Evolutionary conservation across 176 grass and related monocot species (phyloP), one percentile per base, ranked within the genome.

Genomic region (Miscanthus lutarioriparius): DNA sequence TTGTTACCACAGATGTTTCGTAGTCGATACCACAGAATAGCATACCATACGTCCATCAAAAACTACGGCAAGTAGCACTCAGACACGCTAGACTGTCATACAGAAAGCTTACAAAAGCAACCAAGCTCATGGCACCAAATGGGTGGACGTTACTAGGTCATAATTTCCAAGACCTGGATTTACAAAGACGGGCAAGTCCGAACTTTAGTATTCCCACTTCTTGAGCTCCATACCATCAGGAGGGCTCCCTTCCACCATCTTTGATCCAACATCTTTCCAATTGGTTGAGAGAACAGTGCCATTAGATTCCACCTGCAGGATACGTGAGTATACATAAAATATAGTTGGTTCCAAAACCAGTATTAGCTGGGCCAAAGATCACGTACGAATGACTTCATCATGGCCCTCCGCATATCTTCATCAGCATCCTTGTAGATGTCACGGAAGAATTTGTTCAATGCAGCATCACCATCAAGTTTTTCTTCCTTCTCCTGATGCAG

Each of bases 201-300:
- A 51, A 43, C 48, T 45, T 76, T 75, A 96, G n/a, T 87, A 87
- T 79, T 96, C 84, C 94, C 94, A 93, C 80, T 91, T 91, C 81
- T 93, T 96, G 32, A 96, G 48, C 40, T 92, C 85, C 93, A 95
- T 95, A 14, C 93, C 93, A 84, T 97, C 91, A 59, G 94, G 94
- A 12, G 94, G 93, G 75, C 87, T 95, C 20, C 90, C 82, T 58
- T 92, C 89, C 4, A 97, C 75, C 27, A 10, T 72, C 85, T 94
- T 97, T 20, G 83, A 36, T 26, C 94, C 91, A 39, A 97, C 91
- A 44, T 97, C 91, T 41, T 88, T 97, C 94, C 94, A 97, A 62
- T 91, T 97, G 3, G 94, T 97, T 20, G 94, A 97, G 14, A 97
- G 91, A 64, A 97, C 94, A 0, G 94, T 97, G 10, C 94, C 94